Base-by-base conservation (phyloP, 768 basidiomycete genomes). In the Tricholoma furcatifolium region DNA sequence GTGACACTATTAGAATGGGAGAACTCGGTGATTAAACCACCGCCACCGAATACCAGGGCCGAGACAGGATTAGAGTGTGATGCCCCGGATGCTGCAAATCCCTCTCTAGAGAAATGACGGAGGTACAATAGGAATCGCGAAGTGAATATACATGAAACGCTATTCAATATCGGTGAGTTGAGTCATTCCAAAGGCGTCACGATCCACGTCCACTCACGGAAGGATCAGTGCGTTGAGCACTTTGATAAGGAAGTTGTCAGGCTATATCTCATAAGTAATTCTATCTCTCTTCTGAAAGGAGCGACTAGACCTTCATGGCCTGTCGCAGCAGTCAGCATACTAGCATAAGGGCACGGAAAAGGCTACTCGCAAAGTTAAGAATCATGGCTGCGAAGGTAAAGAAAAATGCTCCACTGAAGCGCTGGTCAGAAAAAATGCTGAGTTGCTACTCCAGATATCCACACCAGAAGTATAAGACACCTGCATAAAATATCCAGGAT, bases 71-170 rank as follows among this genome's bases (percentile, higher is more conserved):
- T 10, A 17, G 40, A 24, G 23, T 14, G 32, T 27, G 6, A 18
- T 6, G 12, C 43, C 17, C 27, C 7, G 27, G 27, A 27, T 27
- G 27, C 27, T 27, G 3, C 27, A 27, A 27, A 27, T 27, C 27
- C 27, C 27, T 27, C 27, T 27, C 7, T 27, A 7, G 36, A 20
- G 32, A 41, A 40, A 15, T 36, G 47, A 36, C 58, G 58, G 14
- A 59, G 31, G 14, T 53, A 42, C 17, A 59, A 41, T 12, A 59
- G 46, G n/a, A 59, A 59, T 8, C 58, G 54, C 23, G 54, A 52
- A 11, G 58, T 59, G 10, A 59, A 44, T 17, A 59, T 46, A 32
- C 58, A 55, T 11, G 58, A 59, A 30, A 59, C 44, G 17, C 58
- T 59, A 23, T 8, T n/a, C 18, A 23, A 23, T 7, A 32, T 12